Percentiles rank a stretch among this genome's conserved stretches.
phyloP scores from a whole-genome alignment of 2,329 filamentous ascomycete genomes.

The Lithohypha guttulata region DNA sequence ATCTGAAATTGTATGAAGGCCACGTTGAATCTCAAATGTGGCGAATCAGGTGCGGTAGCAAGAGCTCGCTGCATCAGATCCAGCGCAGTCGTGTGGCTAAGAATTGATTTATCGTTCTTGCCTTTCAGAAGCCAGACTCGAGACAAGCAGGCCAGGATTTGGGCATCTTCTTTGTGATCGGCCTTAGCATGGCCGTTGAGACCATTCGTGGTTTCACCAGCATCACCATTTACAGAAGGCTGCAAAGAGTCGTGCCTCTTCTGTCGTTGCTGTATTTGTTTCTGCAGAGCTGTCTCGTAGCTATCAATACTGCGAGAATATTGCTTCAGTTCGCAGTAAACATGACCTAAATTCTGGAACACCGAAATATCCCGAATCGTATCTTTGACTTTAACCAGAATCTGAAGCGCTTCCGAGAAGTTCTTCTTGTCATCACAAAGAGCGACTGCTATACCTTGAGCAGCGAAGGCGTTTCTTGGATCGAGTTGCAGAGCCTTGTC shows the following conservation, averaged over 20 bases:
- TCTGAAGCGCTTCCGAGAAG: conserved; percentile 65
- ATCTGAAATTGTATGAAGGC: conserved; percentile 96
- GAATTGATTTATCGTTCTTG: conserved; percentile 53
- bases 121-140: conserved; percentile 79
- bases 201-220: background rate
- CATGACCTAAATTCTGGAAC: conserved; percentile 85
- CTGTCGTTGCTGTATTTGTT: conserved; percentile 7
- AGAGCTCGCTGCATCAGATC: conserved; percentile 59
- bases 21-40: conserved; percentile 94
- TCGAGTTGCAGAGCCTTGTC: conserved; percentile 96
- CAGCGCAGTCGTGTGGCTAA: conserved; percentile 53
- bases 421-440: conserved; percentile 92
- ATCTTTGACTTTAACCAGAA: conserved; percentile 83
- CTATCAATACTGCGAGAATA: conserved; percentile 85
- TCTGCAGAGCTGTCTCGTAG: conserved; percentile 71
- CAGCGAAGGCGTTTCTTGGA: conserved; percentile 87
- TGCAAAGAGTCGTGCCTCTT: background rate
- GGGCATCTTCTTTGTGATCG: conserved; percentile 40
- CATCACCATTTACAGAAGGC: conserved; percentile 1
- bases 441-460: conserved; percentile 89
- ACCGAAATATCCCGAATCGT: conserved; percentile 81
- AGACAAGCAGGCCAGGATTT: conserved; percentile 74
- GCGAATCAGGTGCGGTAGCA: conserved; percentile 65
- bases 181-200: conserved; percentile 3
- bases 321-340: conserved; percentile 82